A percentile compares a stretch with the other conserved stretches of the same genome.
Evolutionary conservation across 176 grass and related monocot species (phyloP).

Genomic region (Hordeum marinum): DNA sequence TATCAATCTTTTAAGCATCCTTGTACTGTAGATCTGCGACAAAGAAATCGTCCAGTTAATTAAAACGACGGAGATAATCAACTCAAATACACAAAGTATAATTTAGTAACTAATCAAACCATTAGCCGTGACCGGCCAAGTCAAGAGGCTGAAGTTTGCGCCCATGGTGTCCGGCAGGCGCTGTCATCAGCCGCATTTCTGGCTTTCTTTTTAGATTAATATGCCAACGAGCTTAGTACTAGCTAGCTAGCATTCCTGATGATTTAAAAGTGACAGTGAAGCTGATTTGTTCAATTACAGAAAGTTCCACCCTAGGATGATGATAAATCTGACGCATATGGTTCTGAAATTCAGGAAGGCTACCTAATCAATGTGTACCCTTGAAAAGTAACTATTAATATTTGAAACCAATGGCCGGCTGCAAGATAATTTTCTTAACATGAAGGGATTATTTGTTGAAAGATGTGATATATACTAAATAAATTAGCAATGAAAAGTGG

Average conservation of each 20-base stretch:
- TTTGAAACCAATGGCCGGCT: too few species aligned
- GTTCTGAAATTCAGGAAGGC: background rate
- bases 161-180: background rate
- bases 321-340: background rate
- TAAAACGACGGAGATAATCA: background rate
- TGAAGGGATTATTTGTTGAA: background rate
- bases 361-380: background rate
- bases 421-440: too few species aligned
- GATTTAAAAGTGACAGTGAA: background rate
- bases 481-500: too few species aligned
- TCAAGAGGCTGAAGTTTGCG: background rate
- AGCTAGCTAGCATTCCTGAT: background rate
- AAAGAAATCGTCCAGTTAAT: background rate
- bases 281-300: background rate
- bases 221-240: background rate
- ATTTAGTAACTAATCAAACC: background rate
- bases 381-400: too few species aligned
- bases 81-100: background rate
- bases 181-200: conserved; percentile 10
- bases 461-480: too few species aligned
- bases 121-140: background rate
- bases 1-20: background rate
- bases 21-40: conserved; percentile 15
- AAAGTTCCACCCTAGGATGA: background rate
- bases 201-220: background rate